These are phyloP conservation scores for Entamoeba dispar DNA, from an alignment of 208 protist genomes.

Conservation along the genomic window DNA sequence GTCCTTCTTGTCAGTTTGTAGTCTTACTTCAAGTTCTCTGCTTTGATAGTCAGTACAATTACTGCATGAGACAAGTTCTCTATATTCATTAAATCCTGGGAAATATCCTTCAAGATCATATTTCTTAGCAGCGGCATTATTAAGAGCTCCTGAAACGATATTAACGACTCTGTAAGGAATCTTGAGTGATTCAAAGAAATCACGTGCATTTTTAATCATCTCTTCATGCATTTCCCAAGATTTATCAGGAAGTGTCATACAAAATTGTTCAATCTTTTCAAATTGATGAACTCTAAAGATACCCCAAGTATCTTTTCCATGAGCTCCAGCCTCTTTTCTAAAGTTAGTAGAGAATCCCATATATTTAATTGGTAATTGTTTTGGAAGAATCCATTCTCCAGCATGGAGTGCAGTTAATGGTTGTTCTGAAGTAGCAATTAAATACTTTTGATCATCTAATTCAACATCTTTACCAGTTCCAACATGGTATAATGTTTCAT, in stretches of 20 bases:
- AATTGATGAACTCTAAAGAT: slow-evolving; percentile 85
- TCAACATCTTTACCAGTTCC: slow-evolving; percentile 43
- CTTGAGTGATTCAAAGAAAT: slow-evolving; percentile 67
- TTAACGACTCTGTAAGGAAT: slow-evolving; percentile 69
- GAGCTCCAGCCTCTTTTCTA: slow-evolving; percentile 80
- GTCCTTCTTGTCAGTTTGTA: slow-evolving; percentile 12
- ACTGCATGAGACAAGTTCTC: slow-evolving; percentile 96
- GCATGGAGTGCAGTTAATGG: slow-evolving; percentile 83
- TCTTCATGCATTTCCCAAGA: slow-evolving; percentile 54
- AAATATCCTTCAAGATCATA: slow-evolving; percentile 98
- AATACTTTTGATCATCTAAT: slow-evolving; percentile 87
- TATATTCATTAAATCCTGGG: slow-evolving; percentile 69
- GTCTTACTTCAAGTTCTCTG: slow-evolving; percentile 48
- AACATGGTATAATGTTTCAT: slow-evolving; percentile 83
- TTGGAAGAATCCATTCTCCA: slow-evolving; percentile 63
- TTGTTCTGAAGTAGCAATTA: slow-evolving; percentile 99
- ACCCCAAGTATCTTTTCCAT: slow-evolving; percentile 67
- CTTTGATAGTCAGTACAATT: slow-evolving; percentile 99
- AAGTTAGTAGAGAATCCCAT: slow-evolving; percentile 92
- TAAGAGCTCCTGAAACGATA: slow-evolving; percentile 70
- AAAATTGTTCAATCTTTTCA: slow-evolving; percentile 80
- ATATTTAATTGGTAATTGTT: slow-evolving; percentile 64
- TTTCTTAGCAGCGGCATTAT: slow-evolving; percentile 97
- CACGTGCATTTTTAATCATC: slow-evolving; percentile 62
- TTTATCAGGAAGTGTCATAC: slow-evolving; percentile 56